These are phyloP conservation scores for Hericium coralloides DNA, from an alignment of 768 basidiomycete genomes.

Conservation along the genomic window DNA sequence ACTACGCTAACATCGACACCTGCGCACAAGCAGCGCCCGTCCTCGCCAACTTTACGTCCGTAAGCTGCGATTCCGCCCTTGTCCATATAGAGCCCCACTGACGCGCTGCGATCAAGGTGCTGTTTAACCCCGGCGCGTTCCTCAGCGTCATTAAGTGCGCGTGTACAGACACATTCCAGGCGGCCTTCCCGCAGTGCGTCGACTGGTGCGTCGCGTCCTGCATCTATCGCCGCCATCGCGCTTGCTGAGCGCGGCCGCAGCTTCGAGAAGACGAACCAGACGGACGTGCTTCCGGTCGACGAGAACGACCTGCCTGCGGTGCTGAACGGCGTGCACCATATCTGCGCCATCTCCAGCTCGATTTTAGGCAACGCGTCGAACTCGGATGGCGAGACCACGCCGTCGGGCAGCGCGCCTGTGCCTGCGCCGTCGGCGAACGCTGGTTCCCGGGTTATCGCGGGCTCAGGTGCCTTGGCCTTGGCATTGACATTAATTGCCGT, in stretches of 20 bases:
- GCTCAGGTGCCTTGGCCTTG: too few species aligned
- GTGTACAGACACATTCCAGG: constrained; percentile 41
- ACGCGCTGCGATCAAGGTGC: constrained; percentile 30
- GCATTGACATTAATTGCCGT: too few species aligned
- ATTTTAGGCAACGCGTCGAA: constrained; percentile 44
- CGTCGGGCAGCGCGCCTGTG: constrained; percentile 17
- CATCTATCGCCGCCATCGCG: background rate
- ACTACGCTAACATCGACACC: too few species aligned
- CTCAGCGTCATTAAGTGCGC: constrained; percentile 55
- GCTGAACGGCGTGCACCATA: constrained; percentile 38
- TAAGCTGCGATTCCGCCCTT: too few species aligned
- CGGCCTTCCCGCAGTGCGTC: constrained; percentile 52
- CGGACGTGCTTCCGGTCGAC: constrained; percentile 31
- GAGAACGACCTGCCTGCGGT: constrained; percentile 38
- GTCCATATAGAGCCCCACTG: too few species aligned
- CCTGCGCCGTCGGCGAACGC: background rate
- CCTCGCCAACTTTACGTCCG: too few species aligned
- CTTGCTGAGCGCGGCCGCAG: constrained; percentile 19
- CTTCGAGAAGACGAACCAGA: constrained; percentile 51
- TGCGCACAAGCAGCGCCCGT: too few species aligned
- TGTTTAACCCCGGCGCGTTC: constrained; percentile 57
- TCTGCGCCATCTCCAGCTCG: constrained; percentile 44
- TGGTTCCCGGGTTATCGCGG: too few species aligned
- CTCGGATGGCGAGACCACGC: constrained; percentile 31
- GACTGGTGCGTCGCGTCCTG: constrained; percentile 40